These are phyloP conservation scores for Litchi chinensis DNA, from an alignment of 345 rosid species.

Conservation along the genomic window DNA sequence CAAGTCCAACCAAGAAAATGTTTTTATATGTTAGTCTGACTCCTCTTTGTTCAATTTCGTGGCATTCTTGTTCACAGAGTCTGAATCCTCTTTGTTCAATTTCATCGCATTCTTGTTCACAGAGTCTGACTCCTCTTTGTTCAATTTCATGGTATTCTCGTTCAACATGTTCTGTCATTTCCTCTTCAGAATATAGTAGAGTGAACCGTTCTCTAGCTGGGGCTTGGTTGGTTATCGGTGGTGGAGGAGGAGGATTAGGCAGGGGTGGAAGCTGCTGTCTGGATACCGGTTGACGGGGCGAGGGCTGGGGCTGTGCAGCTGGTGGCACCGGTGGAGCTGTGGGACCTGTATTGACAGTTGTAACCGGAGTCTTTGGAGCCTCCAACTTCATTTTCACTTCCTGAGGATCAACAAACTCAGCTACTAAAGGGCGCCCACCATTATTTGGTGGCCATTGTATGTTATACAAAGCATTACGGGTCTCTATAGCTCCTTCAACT, in stretches of 20 bases:
- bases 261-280: constrained; percentile 66
- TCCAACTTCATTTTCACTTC: constrained; percentile 73
- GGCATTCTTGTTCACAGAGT: too few species aligned
- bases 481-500: constrained; percentile 79
- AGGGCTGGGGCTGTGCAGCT: constrained; percentile 46
- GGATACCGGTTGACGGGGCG: constrained; percentile 52
- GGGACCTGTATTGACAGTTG: constrained; percentile 35
- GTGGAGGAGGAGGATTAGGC: constrained; percentile 62
- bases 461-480: constrained; percentile 87
- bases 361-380: constrained; percentile 51
- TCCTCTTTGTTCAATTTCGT: too few species aligned
- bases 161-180: too few species aligned
- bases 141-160: too few species aligned
- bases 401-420: constrained; percentile 84
- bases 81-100: too few species aligned
- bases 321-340: constrained; percentile 33
- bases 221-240: constrained; percentile 51
- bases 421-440: constrained; percentile 81
- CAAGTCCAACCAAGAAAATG: too few species aligned
- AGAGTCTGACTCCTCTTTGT: too few species aligned
- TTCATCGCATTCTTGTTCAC: too few species aligned
- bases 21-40: too few species aligned
- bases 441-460: constrained; percentile 91
- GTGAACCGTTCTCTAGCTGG: constrained; percentile 52
- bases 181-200: constrained; percentile 29